Conservation (phyloP, 306 rosid species). For the Nissolia schottii region DNA sequence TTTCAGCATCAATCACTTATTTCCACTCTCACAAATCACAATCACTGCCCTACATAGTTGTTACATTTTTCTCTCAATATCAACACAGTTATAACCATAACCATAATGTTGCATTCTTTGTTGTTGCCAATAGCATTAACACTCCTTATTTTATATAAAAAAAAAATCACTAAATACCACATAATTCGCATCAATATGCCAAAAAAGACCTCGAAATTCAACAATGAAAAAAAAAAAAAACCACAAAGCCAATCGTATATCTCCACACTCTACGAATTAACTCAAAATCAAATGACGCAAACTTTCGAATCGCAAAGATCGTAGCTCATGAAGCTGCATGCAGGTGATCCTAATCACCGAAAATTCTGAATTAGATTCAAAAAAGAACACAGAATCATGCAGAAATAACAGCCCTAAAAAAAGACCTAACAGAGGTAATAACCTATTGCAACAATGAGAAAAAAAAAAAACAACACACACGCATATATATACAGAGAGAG, state of each 20-base stretch:
- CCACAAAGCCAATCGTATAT: neutral
- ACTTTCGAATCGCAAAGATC: neutral
- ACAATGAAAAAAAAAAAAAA: neutral
- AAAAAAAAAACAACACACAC: neutral
- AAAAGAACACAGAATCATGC: neutral
- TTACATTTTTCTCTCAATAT: neutral
- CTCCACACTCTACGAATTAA: neutral
- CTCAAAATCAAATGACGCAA: neutral
- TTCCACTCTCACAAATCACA: neutral
- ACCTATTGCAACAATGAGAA: neutral
- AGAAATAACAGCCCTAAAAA: neutral
- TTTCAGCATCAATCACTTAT: neutral
- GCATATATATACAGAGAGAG: too few species aligned
- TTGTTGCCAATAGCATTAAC: neutral
- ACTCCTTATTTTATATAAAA: neutral
- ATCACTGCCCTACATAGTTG: neutral
- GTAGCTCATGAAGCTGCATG: neutral
- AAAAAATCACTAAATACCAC: neutral
- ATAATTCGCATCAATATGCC: neutral
- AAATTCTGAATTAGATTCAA: neutral
- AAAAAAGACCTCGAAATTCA: neutral
- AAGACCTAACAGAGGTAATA: conserved; percentile 1
- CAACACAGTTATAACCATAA: neutral
- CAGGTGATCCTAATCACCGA: neutral
- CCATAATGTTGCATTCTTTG: neutral